Conservation (phyloP, 176 grass and related monocot genomes). For the Musa beccarii region DNA sequence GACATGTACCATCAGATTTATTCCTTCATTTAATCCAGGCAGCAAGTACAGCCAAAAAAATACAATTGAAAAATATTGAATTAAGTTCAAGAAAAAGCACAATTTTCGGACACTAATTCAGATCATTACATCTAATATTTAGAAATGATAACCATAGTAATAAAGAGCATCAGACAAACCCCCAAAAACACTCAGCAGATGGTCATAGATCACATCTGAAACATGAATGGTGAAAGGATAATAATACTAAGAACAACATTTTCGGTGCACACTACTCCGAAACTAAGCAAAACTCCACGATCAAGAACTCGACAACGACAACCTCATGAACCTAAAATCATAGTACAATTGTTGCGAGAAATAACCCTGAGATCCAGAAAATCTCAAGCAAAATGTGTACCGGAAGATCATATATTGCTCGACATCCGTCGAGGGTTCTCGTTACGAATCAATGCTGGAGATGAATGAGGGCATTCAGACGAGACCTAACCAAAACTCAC, state of each 20-base stretch:
- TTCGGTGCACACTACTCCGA: no score
- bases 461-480: not conserved
- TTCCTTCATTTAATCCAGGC: not conserved
- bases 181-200: no score
- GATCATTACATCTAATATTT: no score
- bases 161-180: no score
- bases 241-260: no score
- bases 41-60: not conserved
- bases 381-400: not conserved
- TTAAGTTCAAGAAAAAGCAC: not conserved
- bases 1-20: not conserved
- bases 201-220: no score
- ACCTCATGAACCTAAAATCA: not conserved
- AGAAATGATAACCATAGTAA: no score
- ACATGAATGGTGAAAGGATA: no score
- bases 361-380: not conserved
- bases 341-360: not conserved
- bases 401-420: not conserved
- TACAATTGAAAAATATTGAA: not conserved
- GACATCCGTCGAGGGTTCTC: not conserved
- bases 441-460: not conserved
- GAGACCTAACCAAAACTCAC: not conserved
- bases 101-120: not conserved
- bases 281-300: not conserved
- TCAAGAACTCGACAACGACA: not conserved